Conservation (phyloP, 371 early-diverging fungal genomes). For the Mortierella sp. region DNA sequence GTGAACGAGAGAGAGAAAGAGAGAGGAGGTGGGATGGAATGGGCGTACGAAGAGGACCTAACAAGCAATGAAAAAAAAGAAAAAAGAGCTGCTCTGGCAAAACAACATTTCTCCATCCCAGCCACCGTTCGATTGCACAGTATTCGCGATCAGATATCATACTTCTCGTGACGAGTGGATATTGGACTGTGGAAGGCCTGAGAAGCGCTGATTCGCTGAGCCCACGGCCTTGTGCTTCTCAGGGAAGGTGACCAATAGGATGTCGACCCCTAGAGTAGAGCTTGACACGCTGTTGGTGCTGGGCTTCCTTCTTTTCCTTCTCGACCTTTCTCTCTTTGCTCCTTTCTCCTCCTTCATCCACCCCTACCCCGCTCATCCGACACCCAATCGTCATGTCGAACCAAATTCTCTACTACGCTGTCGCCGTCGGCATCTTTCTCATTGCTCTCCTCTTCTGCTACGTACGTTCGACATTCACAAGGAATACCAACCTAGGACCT, state of each 20-base stretch:
- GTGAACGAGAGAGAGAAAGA: neutral
- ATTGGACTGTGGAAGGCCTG: neutral
- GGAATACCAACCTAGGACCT: too few relatives aligned
- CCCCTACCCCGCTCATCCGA: slow-evolving; percentile 14
- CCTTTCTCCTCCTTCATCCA: neutral
- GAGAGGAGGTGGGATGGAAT: slow-evolving; percentile 4
- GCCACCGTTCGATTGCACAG: neutral
- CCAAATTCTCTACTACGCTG: slow-evolving; percentile 27
- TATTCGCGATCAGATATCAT: neutral
- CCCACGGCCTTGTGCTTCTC: neutral
- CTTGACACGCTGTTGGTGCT: neutral
- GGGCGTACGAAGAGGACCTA: slow-evolving; percentile 2
- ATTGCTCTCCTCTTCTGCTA: slow-evolving; percentile 50
- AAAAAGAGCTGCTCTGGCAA: neutral
- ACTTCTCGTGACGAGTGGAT: neutral
- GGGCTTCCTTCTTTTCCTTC: neutral
- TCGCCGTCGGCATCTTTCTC: slow-evolving; percentile 38
- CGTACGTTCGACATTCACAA: slow-evolving; percentile 28
- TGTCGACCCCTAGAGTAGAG: neutral
- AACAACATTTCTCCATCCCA: slow-evolving; percentile 5
- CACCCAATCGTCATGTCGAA: slow-evolving; percentile 24
- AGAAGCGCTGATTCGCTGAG: neutral
- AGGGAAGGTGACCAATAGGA: slow-evolving; percentile 3
- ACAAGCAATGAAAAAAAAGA: slow-evolving; percentile 15
- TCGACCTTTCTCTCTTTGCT: neutral